Evolutionary conservation across 345 rosid genomes (phyloP), one percentile per base, ranked within the genome.

Genomic region (Linum usitatissimum): DNA sequence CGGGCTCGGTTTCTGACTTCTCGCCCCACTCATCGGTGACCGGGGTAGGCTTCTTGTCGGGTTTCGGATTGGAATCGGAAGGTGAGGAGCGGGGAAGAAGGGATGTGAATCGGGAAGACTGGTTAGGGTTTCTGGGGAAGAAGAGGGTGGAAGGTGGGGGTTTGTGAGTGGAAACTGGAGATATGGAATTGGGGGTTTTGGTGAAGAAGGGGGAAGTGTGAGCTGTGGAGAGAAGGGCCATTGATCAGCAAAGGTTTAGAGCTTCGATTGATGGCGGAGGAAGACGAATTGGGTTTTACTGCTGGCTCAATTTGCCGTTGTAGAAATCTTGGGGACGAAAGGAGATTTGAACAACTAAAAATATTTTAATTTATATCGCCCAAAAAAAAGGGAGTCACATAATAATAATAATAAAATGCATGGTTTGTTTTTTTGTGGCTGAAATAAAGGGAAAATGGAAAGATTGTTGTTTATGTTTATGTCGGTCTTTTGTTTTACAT

Each of bases 21-120:
- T 93, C 99, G 0, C 96, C 94, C 97, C 97, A 89, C 73, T 89
- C 94, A 69, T 93, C 97, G 10, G 90, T 78, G 67, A 81, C 18
- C 6, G 53, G 39, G 2, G 28, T 23, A 23, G 28, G 28, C 28
- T 2, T 23, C 28, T 23, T 23, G 55, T 30, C 40, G 3, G 83
- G 60, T 18, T 30, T 74, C 5, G 76, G 55, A 9, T 70, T 63
- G 31, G 78, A 3, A 2, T 38, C 61, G 17, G 76, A 71, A 18
- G 53, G 60, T 5, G 75, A 63, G 65, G 71, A 67, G 57, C 80
- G 64, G 60, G 64, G 61, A 73, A 45, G 18, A 6, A 36, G 20
- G 30, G 42, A 3, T 30, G 18, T 30, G 18, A 38, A 55, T 13
- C 9, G 5, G 13, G 28, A 12, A 65, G 17, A 30, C 60, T 45